Percentiles rank a stretch among this genome's conserved stretches.
phyloP scores from a whole-genome alignment of 495 filamentous ascomycete species.

The Penicillium coprophilum region DNA sequence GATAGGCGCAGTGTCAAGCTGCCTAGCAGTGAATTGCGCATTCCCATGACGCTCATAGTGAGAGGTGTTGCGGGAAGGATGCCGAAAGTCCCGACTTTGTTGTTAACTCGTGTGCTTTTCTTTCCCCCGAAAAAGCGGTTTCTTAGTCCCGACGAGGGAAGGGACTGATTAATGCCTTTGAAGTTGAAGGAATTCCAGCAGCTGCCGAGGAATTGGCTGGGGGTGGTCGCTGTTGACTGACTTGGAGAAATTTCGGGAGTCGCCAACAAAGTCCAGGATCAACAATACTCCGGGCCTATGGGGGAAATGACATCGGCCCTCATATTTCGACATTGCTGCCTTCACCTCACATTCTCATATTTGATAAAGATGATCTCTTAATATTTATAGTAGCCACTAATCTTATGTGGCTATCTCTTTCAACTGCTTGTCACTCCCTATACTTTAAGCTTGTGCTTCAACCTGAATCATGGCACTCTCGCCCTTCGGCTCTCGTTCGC shows the following conservation, averaged over 20 bases:
- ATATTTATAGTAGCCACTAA: neutral
- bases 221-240: constrained; percentile 12
- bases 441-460: constrained; percentile 5
- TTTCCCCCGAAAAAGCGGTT: neutral
- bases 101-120: neutral
- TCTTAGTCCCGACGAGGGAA: neutral
- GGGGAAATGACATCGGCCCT: neutral
- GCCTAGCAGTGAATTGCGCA: constrained; percentile 35
- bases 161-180: neutral
- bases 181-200: constrained; percentile 1
- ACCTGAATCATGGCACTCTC: constrained; percentile 43
- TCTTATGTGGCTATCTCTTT: neutral
- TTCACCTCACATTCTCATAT: neutral
- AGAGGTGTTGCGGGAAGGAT: constrained; percentile 4
- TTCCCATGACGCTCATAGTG: constrained; percentile 29
- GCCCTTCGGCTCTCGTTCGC: constrained; percentile 40
- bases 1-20: constrained; percentile 30
- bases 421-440: neutral
- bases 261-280: constrained; percentile 28
- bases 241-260: constrained; percentile 36
- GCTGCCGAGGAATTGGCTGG: constrained; percentile 6
- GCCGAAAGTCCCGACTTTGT: constrained; percentile 8
- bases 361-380: neutral
- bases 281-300: constrained; percentile 37
- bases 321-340: neutral